phyloP scores from a whole-genome alignment of 2,329 filamentous ascomycete species.

The Aureobasidium mangrovei region DNA sequence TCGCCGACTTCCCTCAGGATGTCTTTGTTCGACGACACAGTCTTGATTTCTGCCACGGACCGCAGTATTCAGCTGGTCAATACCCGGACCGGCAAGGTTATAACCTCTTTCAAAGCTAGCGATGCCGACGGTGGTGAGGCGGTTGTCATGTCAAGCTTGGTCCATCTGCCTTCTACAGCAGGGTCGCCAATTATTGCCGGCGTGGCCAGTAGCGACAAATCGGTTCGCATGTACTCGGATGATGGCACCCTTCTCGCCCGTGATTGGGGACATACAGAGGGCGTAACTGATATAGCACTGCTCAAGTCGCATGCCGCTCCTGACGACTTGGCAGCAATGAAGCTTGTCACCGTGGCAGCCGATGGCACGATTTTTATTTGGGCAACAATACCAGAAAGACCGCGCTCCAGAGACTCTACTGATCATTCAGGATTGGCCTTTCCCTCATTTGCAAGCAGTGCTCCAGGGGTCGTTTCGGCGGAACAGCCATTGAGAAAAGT shows the following conservation, averaged over 20 bases:
- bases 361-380: constrained; percentile 45
- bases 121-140: constrained; percentile 75
- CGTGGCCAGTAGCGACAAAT: constrained; percentile 93
- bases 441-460: constrained; percentile 12
- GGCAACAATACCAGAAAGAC: constrained; percentile 24
- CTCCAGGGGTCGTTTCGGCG: constrained; percentile 33
- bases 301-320: constrained; percentile 16
- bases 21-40: constrained; percentile 48
- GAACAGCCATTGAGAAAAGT: constrained; percentile 75
- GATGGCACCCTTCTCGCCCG: constrained; percentile 70
- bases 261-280: constrained; percentile 92
- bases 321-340: constrained; percentile 34
- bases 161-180: constrained; percentile 48
- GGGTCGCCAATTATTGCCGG: constrained; percentile 65
- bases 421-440: constrained; percentile 6
- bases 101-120: constrained; percentile 69
- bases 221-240: constrained; percentile 80
- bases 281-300: constrained; percentile 76
- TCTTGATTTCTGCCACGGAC: constrained; percentile 55
- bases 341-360: constrained; percentile 41
- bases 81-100: constrained; percentile 54
- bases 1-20: constrained; percentile 79
- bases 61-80: constrained; percentile 49
- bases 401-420: neutral
- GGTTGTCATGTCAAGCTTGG: constrained; percentile 72